Evolutionary conservation across 1,284 basidiomycete genomes (phyloP).

Genomic region (Xanthoconium separans): DNA sequence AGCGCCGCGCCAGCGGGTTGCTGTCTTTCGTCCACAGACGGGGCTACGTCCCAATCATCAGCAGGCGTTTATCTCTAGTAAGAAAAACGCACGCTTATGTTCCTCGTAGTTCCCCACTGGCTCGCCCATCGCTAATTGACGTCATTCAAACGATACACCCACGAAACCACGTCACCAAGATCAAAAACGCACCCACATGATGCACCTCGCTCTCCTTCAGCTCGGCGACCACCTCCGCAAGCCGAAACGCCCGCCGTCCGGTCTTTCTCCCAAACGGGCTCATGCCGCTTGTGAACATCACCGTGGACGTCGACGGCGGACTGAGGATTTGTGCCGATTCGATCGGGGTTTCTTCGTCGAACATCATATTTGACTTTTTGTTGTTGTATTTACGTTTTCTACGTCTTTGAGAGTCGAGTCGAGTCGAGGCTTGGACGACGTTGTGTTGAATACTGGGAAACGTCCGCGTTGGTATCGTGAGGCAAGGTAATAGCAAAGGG

Average conservation of each 20-base stretch:
- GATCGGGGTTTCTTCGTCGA: no score
- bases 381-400: no score
- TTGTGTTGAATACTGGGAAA: no score
- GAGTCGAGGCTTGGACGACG: no score
- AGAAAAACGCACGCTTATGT: constrained; percentile 16
- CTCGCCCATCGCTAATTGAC: constrained; percentile 21
- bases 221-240: constrained; percentile 27
- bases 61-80: background rate
- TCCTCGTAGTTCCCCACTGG: constrained; percentile 17
- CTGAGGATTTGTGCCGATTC: no score
- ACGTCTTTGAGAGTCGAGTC: no score
- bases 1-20: constrained; percentile 21
- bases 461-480: no score
- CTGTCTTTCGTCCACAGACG: constrained; percentile 26
- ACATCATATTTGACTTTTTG: no score
- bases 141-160: background rate
- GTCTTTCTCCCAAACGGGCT: constrained; percentile 1
- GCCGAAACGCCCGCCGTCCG: constrained; percentile 7
- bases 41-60: constrained; percentile 15
- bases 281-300: constrained; percentile 4
- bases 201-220: constrained; percentile 14
- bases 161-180: no score
- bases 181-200: constrained; percentile 17
- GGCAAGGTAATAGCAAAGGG: no score
- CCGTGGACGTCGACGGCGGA: no score